A percentile compares a stretch with the other conserved stretches of the same genome.
Evolutionary conservation across 1,139 yeast species (phyloP).

Genomic region (Kodamaea sp.): DNA sequence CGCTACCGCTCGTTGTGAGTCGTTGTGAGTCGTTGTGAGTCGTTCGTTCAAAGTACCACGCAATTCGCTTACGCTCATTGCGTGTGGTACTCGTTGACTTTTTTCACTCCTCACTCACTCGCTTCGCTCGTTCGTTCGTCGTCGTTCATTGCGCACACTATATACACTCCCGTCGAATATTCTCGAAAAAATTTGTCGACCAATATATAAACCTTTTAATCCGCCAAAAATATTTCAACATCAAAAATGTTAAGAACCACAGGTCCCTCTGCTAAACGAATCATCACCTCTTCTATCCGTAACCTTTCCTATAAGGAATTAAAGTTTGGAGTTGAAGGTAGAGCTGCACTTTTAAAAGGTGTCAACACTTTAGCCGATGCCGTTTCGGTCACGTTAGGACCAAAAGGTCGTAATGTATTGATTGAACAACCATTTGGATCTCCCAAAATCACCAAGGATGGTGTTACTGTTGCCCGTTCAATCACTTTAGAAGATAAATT

Average conservation of each 20-base stretch:
- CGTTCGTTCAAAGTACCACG: no score
- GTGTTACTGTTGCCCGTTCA: constrained; percentile 96
- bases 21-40: no score
- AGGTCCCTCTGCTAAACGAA: constrained; percentile 44
- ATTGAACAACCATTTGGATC: constrained; percentile 97
- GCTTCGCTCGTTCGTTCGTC: no score
- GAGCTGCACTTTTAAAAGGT: constrained; percentile 94
- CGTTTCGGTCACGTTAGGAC: constrained; percentile 94
- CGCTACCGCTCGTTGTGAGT: no score
- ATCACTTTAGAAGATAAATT: constrained; percentile 86
- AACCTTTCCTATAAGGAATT: constrained; percentile 85
- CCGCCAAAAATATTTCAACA: background rate
- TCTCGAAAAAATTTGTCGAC: background rate
- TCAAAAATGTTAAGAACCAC: constrained; percentile 53
- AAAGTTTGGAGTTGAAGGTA: constrained; percentile 97
- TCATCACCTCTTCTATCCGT: constrained; percentile 43
- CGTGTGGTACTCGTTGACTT: no score
- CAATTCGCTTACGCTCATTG: no score
- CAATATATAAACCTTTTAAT: background rate
- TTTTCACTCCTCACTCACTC: no score
- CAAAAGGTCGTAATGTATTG: constrained; percentile 96
- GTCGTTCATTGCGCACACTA: no score
- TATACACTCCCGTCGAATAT: background rate
- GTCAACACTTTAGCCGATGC: constrained; percentile 97
- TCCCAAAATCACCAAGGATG: constrained; percentile 98